Percentiles rank a stretch among this genome's conserved stretches.
Evolutionary conservation across 768 basidiomycete species (phyloP).

Genomic region (Leucosporidium yakuticum): DNA sequence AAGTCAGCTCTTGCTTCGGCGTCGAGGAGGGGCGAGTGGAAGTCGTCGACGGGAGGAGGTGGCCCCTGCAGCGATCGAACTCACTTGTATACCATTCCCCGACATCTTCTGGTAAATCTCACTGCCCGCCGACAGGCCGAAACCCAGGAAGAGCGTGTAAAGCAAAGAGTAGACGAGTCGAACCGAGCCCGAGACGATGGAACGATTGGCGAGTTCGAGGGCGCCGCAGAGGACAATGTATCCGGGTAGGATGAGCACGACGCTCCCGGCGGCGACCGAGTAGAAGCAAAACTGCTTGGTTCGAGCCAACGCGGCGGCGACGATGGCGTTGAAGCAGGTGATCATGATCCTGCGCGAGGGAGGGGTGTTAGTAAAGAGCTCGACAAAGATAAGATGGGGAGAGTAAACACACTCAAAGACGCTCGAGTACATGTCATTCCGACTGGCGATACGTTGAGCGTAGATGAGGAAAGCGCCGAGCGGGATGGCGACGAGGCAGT

Average conservation of each 20-base stretch:
- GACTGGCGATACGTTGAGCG: constrained; percentile 60
- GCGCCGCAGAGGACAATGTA: constrained; percentile 50
- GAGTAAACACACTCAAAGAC: constrained; percentile 55
- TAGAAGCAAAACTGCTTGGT: constrained; percentile 69
- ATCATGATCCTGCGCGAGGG: constrained; percentile 53
- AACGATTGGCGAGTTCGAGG: constrained; percentile 58
- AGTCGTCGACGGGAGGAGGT: too few species aligned
- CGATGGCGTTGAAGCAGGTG: constrained; percentile 67
- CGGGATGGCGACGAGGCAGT: constrained; percentile 61
- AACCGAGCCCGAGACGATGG: constrained; percentile 73
- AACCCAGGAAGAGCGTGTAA: constrained; percentile 55
- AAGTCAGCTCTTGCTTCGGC: too few species aligned
- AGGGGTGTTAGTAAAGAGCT: too few species aligned
- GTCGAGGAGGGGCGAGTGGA: too few species aligned
- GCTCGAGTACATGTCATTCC: constrained; percentile 66
- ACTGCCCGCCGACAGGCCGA: constrained; percentile 74
- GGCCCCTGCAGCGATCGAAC: too few species aligned
- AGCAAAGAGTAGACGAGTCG: constrained; percentile 59
- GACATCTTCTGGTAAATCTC: constrained; percentile 51
- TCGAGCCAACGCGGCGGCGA: constrained; percentile 65
- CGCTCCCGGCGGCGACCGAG: constrained; percentile 65
- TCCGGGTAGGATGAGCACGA: constrained; percentile 66
- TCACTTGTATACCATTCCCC: constrained; percentile 45
- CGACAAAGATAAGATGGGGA: too few species aligned
- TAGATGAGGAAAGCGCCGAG: constrained; percentile 70